Evolutionary conservation across 345 rosid species (phyloP), one percentile per base, ranked within the genome.

Genomic region (Lepidium africanum): DNA sequence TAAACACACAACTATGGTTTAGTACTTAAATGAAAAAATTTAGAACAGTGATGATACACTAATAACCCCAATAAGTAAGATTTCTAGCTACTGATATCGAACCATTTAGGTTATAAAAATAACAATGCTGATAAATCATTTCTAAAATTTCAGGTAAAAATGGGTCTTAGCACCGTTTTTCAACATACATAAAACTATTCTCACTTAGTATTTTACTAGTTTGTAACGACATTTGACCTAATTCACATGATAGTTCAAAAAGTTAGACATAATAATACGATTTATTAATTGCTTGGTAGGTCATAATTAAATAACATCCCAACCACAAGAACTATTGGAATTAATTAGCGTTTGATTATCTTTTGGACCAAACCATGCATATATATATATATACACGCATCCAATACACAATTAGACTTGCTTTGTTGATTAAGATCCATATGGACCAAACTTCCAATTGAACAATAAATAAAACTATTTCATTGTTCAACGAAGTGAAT

Each of bases 291-390:
- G 63, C 35, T 8, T 53, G 56, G 75, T 62, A 35, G 69, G 63
- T 53, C 63, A 25, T 71, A 45, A 54, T 37, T 55, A 17, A 36
- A 54, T 56, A 63, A 45, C 64, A 71, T 63, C 70, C 76, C 70
- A 71, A 71, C 69, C 42, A 63, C 76, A 45, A 63, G 15, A 71
- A 71, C 69, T 62, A 35, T 23, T 53, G 38, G 36, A 33, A 35
- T 41, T 32, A 42, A 42, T n/a, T n/a, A n/a, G n/a, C 30, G 51
- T 40, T 13, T 27, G 50, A 1, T 41, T 1, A 59, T 40, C 27
- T 40, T 60, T 61, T 30, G 36, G 35, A 32, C 49, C 30, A 36
- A 25, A 69, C 43, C 40, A 52, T 38, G n/a, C 12, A 3, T 55
- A 5, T 9, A 33, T 6, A 35, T 10, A 16, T n/a, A 10, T 56